Conservation (phyloP, 768 basidiomycete species). For the Rickenella mellea region DNA sequence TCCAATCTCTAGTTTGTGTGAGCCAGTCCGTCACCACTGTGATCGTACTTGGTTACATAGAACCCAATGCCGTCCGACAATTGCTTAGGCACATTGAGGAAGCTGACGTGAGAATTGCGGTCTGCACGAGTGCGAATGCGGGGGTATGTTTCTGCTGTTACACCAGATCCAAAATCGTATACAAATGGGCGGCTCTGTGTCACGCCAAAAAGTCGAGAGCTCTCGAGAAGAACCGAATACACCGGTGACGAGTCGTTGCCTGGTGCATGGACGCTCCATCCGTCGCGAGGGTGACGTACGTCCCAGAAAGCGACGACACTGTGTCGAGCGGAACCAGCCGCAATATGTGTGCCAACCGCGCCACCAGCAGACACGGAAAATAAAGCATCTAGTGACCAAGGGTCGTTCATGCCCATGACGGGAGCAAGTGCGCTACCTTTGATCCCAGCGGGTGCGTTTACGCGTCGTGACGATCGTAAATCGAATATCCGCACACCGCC, state of each 20-base stretch:
- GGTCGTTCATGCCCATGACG: slow-evolving; percentile 53
- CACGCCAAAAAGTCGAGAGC: slow-evolving; percentile 69
- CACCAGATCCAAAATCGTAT: slow-evolving; percentile 68
- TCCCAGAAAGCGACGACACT: slow-evolving; percentile 80
- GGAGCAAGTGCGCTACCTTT: slow-evolving; percentile 23
- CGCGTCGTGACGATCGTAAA: slow-evolving; percentile 33
- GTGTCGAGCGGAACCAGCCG: slow-evolving; percentile 71
- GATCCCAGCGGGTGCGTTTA: neutral
- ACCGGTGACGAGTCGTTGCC: slow-evolving; percentile 74
- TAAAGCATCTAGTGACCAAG: slow-evolving; percentile 62
- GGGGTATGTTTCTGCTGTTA: slow-evolving; percentile 47
- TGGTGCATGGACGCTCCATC: slow-evolving; percentile 77
- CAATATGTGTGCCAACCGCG: slow-evolving; percentile 53
- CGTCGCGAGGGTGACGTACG: slow-evolving; percentile 44
- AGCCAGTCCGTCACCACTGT: slow-evolving; percentile 14
- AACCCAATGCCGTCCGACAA: slow-evolving; percentile 33
- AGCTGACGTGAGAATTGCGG: too few species aligned
- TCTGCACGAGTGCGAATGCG: slow-evolving; percentile 7
- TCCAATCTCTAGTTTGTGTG: too few species aligned
- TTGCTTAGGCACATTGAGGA: too few species aligned
- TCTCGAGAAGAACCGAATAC: slow-evolving; percentile 64
- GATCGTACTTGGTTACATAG: slow-evolving; percentile 40
- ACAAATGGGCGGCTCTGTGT: slow-evolving; percentile 73
- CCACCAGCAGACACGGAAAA: slow-evolving; percentile 73
- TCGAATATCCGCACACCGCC: slow-evolving; percentile 68